Percentiles rank a stretch among this genome's conserved stretches.
These are phyloP conservation scores for Fusarium annulatum DNA, from an alignment of 2,329 filamentous ascomycete genomes.

Conservation along the genomic window DNA sequence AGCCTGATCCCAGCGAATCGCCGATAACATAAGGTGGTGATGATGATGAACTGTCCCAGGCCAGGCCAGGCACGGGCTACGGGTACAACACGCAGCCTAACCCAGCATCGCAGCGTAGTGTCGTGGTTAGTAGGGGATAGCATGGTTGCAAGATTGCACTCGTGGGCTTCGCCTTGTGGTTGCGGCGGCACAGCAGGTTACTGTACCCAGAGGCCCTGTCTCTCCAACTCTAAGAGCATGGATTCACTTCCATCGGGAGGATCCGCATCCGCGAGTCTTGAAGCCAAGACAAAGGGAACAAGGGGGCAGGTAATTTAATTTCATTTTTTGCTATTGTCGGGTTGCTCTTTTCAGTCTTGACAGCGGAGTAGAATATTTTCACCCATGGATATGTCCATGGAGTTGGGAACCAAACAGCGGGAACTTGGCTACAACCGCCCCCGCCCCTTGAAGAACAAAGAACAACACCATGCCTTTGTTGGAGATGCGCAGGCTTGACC, in stretches of 20 bases:
- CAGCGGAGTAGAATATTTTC: background rate
- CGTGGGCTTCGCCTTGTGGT: constrained; percentile 7
- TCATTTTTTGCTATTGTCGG: background rate
- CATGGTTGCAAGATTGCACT: constrained; percentile 22
- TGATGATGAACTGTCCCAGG: background rate
- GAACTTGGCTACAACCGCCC: background rate
- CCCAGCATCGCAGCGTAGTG: background rate
- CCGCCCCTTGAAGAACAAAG: background rate
- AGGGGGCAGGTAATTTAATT: constrained; percentile 2
- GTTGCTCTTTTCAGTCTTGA: background rate
- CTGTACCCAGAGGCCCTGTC: constrained; percentile 31
- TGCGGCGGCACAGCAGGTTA: constrained; percentile 35
- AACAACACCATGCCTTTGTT: constrained; percentile 4
- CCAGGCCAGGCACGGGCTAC: constrained; percentile 3
- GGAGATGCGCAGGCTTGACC: constrained; percentile 8
- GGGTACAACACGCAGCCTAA: constrained; percentile 9
- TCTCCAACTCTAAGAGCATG: background rate
- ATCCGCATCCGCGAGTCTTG: constrained; percentile 18
- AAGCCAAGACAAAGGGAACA: background rate
- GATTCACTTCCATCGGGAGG: constrained; percentile 16
- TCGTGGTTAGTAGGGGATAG: background rate
- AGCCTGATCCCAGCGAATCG: constrained; percentile 13
- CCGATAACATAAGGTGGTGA: background rate
- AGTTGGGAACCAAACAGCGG: constrained; percentile 8
- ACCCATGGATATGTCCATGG: constrained; percentile 16